Evolutionary conservation across 306 rosid species (phyloP).

Genomic region (Parietaria judaica): DNA sequence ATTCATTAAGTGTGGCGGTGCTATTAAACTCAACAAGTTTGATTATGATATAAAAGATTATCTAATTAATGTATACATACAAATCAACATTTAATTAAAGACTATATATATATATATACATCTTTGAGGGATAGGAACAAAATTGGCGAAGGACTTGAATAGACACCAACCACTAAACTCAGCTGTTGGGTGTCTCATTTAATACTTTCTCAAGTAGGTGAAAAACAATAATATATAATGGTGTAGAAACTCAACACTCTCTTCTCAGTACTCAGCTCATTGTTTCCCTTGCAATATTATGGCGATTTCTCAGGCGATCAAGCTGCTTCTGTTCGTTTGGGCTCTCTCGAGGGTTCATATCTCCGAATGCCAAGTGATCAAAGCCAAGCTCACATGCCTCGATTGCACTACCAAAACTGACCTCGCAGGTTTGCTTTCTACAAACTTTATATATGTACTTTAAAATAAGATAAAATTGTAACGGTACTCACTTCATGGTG

Average conservation of each 20-base stretch:
- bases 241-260: not conserved
- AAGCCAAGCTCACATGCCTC: conserved; percentile 63
- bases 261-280: not conserved
- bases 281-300: conserved; percentile 19
- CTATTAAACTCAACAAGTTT: too few relatives aligned
- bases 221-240: not conserved
- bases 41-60: too few relatives aligned
- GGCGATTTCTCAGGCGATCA: conserved; percentile 35
- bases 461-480: too few relatives aligned
- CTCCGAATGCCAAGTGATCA: conserved; percentile 36
- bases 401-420: conserved; percentile 43
- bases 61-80: too few relatives aligned
- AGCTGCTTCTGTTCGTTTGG: conserved; percentile 34
- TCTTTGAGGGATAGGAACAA: too few relatives aligned
- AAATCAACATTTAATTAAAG: too few relatives aligned
- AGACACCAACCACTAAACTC: conserved; percentile 14
- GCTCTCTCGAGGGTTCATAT: conserved; percentile 31
- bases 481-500: too few relatives aligned
- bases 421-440: conserved; percentile 49
- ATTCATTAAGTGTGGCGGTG: too few relatives aligned
- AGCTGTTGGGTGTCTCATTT: conserved; percentile 7
- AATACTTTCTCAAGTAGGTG: not conserved
- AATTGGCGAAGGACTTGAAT: conserved; percentile 2
- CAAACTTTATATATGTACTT: not conserved
- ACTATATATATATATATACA: too few relatives aligned